phyloP scores from a whole-genome alignment of 805 yeast species.

The Pichia deserticola region DNA sequence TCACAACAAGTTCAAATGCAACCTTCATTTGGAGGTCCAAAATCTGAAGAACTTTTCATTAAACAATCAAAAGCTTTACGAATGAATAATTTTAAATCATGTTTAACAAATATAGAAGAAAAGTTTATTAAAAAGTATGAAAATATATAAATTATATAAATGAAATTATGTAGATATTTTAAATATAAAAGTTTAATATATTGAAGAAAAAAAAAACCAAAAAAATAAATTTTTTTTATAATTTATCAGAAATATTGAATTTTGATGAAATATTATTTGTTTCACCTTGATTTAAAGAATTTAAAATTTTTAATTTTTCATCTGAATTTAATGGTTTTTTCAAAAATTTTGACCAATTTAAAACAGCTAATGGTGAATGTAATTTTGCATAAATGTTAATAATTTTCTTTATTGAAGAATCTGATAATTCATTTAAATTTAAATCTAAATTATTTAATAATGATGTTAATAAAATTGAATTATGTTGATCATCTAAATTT shows the following conservation, averaged over 20 bases:
- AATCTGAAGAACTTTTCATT: constrained; percentile 54
- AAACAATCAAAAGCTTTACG: constrained; percentile 35
- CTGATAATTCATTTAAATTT: constrained; percentile 7
- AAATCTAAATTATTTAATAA: constrained; percentile 13
- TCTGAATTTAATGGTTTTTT: neutral
- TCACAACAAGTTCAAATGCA: neutral
- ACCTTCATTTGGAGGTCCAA: constrained; percentile 36
- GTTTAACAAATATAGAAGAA: constrained; percentile 54
- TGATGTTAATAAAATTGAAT: constrained; percentile 17
- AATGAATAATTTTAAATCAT: constrained; percentile 15
- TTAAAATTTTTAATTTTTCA: constrained; percentile 9
- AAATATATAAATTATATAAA: neutral
- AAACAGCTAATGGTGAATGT: constrained; percentile 21
- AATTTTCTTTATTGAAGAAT: constrained; percentile 10
- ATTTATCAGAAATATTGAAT: constrained; percentile 2
- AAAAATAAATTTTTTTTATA: too few species aligned
- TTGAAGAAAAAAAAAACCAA: too few species aligned
- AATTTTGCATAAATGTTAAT: constrained; percentile 16
- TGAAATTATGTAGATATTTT: neutral
- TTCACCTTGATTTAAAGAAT: neutral
- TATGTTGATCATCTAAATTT: constrained; percentile 3
- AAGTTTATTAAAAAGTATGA: constrained; percentile 34
- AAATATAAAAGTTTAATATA: too few species aligned
- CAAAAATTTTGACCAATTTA: constrained; percentile 15
- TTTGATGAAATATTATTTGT: neutral